Conservation (phyloP, 371 early-diverging fungal genomes). For the Mucor ambiguus region DNA sequence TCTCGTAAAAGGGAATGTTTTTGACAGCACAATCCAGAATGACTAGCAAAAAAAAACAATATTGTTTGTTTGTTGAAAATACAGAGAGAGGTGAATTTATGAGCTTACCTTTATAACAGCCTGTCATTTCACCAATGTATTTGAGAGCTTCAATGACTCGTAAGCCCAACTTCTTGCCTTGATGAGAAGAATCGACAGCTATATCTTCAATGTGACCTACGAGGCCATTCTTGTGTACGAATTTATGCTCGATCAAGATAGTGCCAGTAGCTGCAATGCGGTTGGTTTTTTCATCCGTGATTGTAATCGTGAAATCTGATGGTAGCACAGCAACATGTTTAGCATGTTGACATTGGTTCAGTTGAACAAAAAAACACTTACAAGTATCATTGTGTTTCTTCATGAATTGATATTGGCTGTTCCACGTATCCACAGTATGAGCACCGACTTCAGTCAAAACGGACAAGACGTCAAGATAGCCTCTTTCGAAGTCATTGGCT, state of each 20-base stretch:
- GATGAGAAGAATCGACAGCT: constrained; percentile 89
- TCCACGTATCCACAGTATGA: constrained; percentile 68
- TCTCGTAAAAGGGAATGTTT: constrained; percentile 58
- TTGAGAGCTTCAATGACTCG: constrained; percentile 74
- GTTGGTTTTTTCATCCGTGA: constrained; percentile 69
- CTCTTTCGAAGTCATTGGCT: constrained; percentile 81
- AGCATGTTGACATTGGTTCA: background rate
- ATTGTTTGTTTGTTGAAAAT: background rate
- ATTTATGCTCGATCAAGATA: constrained; percentile 95
- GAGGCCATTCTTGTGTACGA: constrained; percentile 85
- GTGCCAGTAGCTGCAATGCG: constrained; percentile 93
- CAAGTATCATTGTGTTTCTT: constrained; percentile 79
- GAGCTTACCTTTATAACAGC: constrained; percentile 69
- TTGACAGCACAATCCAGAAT: constrained; percentile 53
- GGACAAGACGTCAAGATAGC: constrained; percentile 69
- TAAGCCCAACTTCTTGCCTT: constrained; percentile 87
- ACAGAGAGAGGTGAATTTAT: background rate
- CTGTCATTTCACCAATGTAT: constrained; percentile 61
- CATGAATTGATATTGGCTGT: constrained; percentile 71
- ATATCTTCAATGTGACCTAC: constrained; percentile 93
- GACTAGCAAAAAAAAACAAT: constrained; percentile 14
- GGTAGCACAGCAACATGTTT: background rate
- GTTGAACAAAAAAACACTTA: constrained; percentile 33
- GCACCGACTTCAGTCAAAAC: constrained; percentile 80
- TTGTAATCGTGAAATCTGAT: constrained; percentile 76